Evolutionary conservation across 768 basidiomycete species (phyloP), one percentile per base, ranked within the genome.

Genomic region (Roridomyces roridus): DNA sequence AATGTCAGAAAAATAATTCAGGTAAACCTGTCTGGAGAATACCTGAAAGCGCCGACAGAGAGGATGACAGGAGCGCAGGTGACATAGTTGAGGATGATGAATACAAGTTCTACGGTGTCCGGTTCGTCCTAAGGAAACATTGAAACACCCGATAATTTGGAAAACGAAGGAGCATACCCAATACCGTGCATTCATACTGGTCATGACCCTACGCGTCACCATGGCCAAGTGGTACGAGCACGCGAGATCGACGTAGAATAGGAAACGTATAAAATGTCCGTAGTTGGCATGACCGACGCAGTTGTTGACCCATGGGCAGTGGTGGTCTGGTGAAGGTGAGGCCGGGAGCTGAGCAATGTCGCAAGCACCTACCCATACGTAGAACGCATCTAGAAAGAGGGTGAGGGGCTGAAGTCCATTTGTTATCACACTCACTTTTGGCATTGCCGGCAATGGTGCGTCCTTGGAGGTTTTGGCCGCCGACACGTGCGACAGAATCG

Each of bases 251-350:
- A 98, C 95, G 63, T 82, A 96, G 73, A 96, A 90, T 0, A 98
- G 82, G 75, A 98, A 98, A 18, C 95, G 90, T 47, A 97, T 76
- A 65, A 94, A 94, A 72, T 92, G 83, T 1, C 89, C 90, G 62
- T 97, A 88, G 71, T 98, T 99, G 74, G 80, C 85, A 70, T 94
- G 89, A 0, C 97, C 97, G 60, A 99, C 90, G 67, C 96, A 96
- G 65, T 95, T 98, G 70, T 94, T 89, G 28, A 94, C 85, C 94
- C 92, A 96, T 7, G 92, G 93, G 69, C 92, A 94, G 67, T 94
- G 92, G 66, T 94, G 92, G 69, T 94, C 92, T 93, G 37, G 14
- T 3, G 31, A 12, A 37, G 4, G 18, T 62, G 14, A 57, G 18
- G 21, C 15, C 37, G 60, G 34, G 41, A 29, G 20, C 51, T 23